Evolutionary conservation across 805 yeast species (phyloP).

Genomic region (Spathaspora girioi): DNA sequence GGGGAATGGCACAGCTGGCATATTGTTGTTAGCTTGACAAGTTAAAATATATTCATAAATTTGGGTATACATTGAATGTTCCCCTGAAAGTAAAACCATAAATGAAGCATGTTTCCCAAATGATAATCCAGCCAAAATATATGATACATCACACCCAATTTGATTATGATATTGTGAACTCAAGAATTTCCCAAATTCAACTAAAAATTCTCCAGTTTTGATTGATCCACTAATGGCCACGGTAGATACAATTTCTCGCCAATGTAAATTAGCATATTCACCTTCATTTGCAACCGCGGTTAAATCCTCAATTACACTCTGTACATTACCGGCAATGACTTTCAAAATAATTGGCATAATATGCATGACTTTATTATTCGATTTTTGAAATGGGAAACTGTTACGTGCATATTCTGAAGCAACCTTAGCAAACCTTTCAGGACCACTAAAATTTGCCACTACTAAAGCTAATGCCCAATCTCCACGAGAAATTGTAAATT

Average conservation of each 20-base stretch:
- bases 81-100: conserved; percentile 16
- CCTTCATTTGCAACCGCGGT: conserved; percentile 36
- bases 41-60: conserved; percentile 57
- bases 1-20: conserved; percentile 40
- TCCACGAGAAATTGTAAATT: conserved; percentile 54
- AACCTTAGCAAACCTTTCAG: conserved; percentile 54
- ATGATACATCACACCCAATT: conserved; percentile 43
- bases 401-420: conserved; percentile 56
- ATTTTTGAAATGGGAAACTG: conserved; percentile 38
- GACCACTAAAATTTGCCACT: conserved; percentile 63
- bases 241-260: conserved; percentile 46
- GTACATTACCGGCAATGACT: conserved; percentile 59
- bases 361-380: conserved; percentile 37
- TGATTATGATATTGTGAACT: conserved; percentile 14
- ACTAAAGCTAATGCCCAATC: conserved; percentile 79
- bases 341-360: conserved; percentile 57
- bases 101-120: conserved; percentile 14
- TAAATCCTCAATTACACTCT: conserved; percentile 50
- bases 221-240: conserved; percentile 30
- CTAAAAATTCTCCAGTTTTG: conserved; percentile 36
- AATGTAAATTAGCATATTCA: conserved; percentile 48
- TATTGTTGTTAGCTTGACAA: conserved; percentile 15
- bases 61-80: conserved; percentile 53
- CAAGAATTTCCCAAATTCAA: conserved; percentile 51
- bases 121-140: conserved; percentile 46